Percentiles rank a stretch among this genome's conserved stretches.
phyloP scores from a whole-genome alignment of 257 asterid species.

The Rhazya stricta region DNA sequence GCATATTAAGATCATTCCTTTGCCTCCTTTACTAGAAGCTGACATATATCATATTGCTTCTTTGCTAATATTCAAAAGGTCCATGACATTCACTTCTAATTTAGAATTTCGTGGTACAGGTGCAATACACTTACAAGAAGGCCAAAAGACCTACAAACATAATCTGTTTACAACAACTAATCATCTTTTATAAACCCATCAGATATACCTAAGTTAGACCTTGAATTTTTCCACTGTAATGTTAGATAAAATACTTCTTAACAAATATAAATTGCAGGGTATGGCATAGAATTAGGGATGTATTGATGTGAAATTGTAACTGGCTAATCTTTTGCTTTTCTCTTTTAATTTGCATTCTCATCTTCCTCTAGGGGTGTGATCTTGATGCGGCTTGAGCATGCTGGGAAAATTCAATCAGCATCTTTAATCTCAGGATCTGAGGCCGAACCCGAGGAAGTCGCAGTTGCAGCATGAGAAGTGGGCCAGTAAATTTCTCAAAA shows the following conservation, averaged over 20 bases:
- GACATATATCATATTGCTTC: not conserved
- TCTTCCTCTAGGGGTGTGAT: slow-evolving; percentile 70
- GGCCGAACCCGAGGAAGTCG: slow-evolving; percentile 47
- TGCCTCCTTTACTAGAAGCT: not conserved
- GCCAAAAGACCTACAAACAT: not conserved
- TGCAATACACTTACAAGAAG: not conserved
- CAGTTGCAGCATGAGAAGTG: slow-evolving; percentile 32
- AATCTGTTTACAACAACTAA: not conserved
- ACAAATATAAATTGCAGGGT: not conserved
- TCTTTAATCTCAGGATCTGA: slow-evolving; percentile 78
- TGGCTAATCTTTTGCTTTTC: not conserved
- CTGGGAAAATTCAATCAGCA: slow-evolving; percentile 91
- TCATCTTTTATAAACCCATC: too few relatives aligned
- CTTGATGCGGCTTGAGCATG: slow-evolving; percentile 89
- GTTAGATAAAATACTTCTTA: too few relatives aligned
- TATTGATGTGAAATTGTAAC: not conserved
- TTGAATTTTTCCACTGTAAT: not conserved
- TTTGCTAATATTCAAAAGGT: not conserved
- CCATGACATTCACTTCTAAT: not conserved
- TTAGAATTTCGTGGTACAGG: not conserved
- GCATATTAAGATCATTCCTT: not conserved
- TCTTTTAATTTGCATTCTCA: not conserved
- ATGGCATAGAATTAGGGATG: not conserved
- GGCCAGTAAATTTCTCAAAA: not conserved
- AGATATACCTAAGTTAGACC: not conserved